Conservation (phyloP, 345 rosid genomes). For the Populus deltoides region DNA sequence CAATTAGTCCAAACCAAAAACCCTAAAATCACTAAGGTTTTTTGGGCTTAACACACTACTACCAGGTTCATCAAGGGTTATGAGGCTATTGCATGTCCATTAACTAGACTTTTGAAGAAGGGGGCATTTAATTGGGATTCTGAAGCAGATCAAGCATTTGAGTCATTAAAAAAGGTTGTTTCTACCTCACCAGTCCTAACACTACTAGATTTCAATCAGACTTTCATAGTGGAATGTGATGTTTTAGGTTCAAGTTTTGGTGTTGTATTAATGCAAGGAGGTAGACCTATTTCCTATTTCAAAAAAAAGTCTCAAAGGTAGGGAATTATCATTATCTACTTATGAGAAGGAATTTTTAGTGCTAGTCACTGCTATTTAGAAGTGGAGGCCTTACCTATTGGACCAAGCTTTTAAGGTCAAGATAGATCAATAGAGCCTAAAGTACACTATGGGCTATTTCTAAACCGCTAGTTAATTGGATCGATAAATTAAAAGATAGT, state of each 20-base stretch:
- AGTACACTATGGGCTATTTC: too few relatives aligned
- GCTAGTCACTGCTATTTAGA: rapidly evolving
- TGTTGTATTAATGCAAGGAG: neutral
- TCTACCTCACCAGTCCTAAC: too few relatives aligned
- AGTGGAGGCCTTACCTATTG: too few relatives aligned
- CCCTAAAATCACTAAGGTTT: neutral
- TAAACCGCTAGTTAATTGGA: rapidly evolving
- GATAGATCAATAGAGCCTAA: too few relatives aligned
- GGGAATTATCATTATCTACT: neutral
- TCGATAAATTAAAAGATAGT: too few relatives aligned
- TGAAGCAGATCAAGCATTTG: too few relatives aligned
- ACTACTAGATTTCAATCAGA: too few relatives aligned
- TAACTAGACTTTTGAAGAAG: too few relatives aligned
- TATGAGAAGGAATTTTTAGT: neutral
- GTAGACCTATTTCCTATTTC: neutral
- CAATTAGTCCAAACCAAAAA: neutral
- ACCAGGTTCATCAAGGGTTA: neutral
- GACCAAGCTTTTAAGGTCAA: too few relatives aligned
- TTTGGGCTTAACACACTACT: neutral
- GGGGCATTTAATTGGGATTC: too few relatives aligned
- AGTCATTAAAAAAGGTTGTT: too few relatives aligned
- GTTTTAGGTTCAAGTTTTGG: neutral
- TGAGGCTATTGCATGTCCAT: rapidly evolving
- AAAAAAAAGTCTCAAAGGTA: neutral
- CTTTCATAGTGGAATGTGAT: neutral